These are phyloP conservation scores for Raffaelea arxii DNA, from an alignment of 2,329 filamentous ascomycete species.

Conservation along the genomic window DNA sequence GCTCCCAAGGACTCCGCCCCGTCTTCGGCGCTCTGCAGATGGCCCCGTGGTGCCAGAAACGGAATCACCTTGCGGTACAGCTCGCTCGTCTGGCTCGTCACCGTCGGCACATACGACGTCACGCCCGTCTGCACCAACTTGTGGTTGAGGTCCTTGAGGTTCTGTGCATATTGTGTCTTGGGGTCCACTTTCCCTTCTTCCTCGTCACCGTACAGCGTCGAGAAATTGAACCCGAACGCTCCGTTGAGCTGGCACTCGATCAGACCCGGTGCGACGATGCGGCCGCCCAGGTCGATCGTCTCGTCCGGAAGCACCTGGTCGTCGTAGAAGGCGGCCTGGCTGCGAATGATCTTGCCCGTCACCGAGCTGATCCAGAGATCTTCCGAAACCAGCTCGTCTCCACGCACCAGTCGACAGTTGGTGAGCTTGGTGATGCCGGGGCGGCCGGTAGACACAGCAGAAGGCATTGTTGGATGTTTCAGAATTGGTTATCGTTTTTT, in stretches of 20 bases:
- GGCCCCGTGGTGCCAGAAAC: constrained; percentile 63
- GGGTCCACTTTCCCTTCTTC: neutral
- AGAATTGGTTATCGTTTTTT: neutral
- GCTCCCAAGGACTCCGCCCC: constrained; percentile 84
- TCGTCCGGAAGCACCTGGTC: constrained; percentile 60
- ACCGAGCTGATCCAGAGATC: constrained; percentile 84
- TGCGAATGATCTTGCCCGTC: constrained; percentile 73
- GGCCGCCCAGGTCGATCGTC: constrained; percentile 69
- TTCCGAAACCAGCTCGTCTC: constrained; percentile 56
- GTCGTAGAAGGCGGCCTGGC: constrained; percentile 57
- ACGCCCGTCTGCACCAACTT: constrained; percentile 69
- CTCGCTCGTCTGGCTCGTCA: constrained; percentile 71
- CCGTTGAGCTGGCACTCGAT: constrained; percentile 92
- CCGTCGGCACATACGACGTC: constrained; percentile 77
- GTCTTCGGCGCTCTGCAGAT: constrained; percentile 46
- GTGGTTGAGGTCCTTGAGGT: constrained; percentile 61
- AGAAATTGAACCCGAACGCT: constrained; percentile 89
- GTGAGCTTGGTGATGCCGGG: constrained; percentile 74
- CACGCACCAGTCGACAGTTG: constrained; percentile 71
- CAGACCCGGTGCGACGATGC: constrained; percentile 75
- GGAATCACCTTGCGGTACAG: constrained; percentile 76
- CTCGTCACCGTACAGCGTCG: constrained; percentile 56
- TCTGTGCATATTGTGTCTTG: constrained; percentile 59
- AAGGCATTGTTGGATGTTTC: constrained; percentile 11
- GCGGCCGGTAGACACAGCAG: constrained; percentile 20